phyloP scores from a whole-genome alignment of 2,329 filamentous ascomycete genomes.

The Venturiaceae sp. region DNA sequence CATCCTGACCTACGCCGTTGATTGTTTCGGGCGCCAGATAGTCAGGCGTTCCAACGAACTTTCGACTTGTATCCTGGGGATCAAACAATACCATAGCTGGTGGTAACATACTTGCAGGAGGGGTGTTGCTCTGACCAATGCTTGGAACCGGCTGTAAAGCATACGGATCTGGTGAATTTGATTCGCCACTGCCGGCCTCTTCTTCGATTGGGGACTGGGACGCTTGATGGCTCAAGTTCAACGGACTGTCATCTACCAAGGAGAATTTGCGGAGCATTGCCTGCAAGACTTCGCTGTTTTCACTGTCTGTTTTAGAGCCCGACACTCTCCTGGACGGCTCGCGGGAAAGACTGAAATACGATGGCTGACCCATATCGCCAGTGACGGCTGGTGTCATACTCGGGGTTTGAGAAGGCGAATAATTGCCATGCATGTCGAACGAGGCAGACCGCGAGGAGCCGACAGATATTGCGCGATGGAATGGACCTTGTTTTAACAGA shows the following conservation, averaged over 20 bases:
- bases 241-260: slow-evolving; percentile 45
- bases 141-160: slow-evolving; percentile 49
- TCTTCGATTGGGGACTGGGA: slow-evolving; percentile 62
- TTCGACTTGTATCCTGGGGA: slow-evolving; percentile 82
- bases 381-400: slow-evolving; percentile 72
- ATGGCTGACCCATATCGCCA: slow-evolving; percentile 66
- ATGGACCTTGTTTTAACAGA: slow-evolving; percentile 83
- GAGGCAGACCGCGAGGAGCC: slow-evolving; percentile 89
- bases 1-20: slow-evolving; percentile 87
- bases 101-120: slow-evolving; percentile 64
- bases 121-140: slow-evolving; percentile 46
- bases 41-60: slow-evolving; percentile 94
- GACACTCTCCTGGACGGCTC: slow-evolving; percentile 56
- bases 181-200: slow-evolving; percentile 53
- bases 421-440: slow-evolving; percentile 72
- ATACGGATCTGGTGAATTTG: slow-evolving; percentile 68
- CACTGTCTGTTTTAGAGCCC: slow-evolving; percentile 82
- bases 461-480: slow-evolving; percentile 77
- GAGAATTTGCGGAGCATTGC: slow-evolving; percentile 70
- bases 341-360: slow-evolving; percentile 76
- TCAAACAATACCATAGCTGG: slow-evolving; percentile 92
- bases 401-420: slow-evolving; percentile 77
- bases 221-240: slow-evolving; percentile 33
- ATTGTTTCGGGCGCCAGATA: slow-evolving; percentile 97
- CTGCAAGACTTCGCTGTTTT: slow-evolving; percentile 75